Conservation (phyloP, 2,329 filamentous ascomycete species). For the Alternaria gansuensis region DNA sequence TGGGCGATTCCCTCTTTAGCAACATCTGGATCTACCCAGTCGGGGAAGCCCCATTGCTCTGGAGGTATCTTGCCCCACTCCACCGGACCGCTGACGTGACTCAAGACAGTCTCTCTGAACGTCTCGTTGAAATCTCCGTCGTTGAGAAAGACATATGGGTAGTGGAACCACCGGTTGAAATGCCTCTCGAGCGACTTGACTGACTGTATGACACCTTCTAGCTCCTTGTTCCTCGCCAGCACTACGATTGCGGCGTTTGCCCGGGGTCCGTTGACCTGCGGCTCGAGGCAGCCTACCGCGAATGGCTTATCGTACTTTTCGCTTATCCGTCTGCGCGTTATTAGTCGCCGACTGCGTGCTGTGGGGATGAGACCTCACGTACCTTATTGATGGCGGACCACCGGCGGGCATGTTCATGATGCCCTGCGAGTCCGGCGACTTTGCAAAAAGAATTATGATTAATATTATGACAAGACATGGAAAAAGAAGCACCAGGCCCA, state of each 20-base stretch:
- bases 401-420: conserved; percentile 88
- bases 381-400: conserved; percentile 89
- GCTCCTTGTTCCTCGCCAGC: conserved; percentile 91
- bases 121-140: conserved; percentile 95
- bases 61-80: conserved; percentile 94
- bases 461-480: conserved; percentile 89
- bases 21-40: conserved; percentile 94
- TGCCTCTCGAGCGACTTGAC: conserved; percentile 98
- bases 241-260: conserved; percentile 97
- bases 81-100: conserved; percentile 86
- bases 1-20: conserved; percentile 96
- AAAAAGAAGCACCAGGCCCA: conserved; percentile 92
- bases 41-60: conserved; percentile 94
- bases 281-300: conserved; percentile 83
- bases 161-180: conserved; percentile 99
- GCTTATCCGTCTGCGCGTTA: conserved; percentile 80
- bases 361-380: conserved; percentile 33
- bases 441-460: conserved; percentile 87
- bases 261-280: conserved; percentile 77
- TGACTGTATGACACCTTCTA: conserved; percentile 95
- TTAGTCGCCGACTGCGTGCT: conserved; percentile 24
- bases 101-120: conserved; percentile 86
- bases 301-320: conserved; percentile 98
- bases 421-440: conserved; percentile 83
- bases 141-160: conserved; percentile 98